Evolutionary conservation across 768 basidiomycete genomes (phyloP).

Genomic region (Amanita fuliginea): DNA sequence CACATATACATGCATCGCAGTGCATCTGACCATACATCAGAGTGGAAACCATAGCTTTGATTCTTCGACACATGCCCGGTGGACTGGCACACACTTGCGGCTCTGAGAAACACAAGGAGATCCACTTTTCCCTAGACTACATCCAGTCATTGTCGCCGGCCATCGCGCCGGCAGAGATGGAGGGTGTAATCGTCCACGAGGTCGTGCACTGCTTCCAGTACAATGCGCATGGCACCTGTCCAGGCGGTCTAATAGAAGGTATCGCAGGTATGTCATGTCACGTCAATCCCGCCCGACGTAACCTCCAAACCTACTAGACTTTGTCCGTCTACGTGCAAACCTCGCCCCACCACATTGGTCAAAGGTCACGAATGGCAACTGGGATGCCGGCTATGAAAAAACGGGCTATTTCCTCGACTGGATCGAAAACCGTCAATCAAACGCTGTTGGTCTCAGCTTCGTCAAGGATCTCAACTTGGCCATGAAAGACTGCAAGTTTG

Average conservation of each 20-base stretch:
- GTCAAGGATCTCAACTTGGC: slow-evolving; percentile 46
- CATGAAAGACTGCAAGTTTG: slow-evolving; percentile 39
- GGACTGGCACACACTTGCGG: slow-evolving; percentile 66
- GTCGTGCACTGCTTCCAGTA: slow-evolving; percentile 75
- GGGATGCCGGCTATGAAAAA: slow-evolving; percentile 70
- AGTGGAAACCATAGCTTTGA: slow-evolving; percentile 42
- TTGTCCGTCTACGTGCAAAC: slow-evolving; percentile 51
- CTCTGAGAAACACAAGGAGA: slow-evolving; percentile 48
- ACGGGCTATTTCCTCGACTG: slow-evolving; percentile 72
- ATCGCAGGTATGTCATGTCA: slow-evolving; percentile 71
- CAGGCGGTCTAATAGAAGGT: slow-evolving; percentile 68
- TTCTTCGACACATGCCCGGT: slow-evolving; percentile 53
- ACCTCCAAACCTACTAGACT: too few relatives aligned
- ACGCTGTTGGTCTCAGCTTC: slow-evolving; percentile 30
- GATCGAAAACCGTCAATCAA: slow-evolving; percentile 36
- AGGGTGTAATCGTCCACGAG: slow-evolving; percentile 65
- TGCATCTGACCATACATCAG: slow-evolving; percentile 17
- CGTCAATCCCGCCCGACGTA: too few relatives aligned
- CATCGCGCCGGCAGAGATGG: slow-evolving; percentile 47
- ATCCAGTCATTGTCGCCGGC: slow-evolving; percentile 25
- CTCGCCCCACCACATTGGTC: slow-evolving; percentile 66
- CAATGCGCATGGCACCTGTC: slow-evolving; percentile 47
- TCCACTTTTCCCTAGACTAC: slow-evolving; percentile 62
- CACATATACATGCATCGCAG: slow-evolving; percentile 4
- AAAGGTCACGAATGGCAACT: slow-evolving; percentile 31